Conservation (phyloP, 2,329 filamentous ascomycete species). For the Karstenula rhodostoma region DNA sequence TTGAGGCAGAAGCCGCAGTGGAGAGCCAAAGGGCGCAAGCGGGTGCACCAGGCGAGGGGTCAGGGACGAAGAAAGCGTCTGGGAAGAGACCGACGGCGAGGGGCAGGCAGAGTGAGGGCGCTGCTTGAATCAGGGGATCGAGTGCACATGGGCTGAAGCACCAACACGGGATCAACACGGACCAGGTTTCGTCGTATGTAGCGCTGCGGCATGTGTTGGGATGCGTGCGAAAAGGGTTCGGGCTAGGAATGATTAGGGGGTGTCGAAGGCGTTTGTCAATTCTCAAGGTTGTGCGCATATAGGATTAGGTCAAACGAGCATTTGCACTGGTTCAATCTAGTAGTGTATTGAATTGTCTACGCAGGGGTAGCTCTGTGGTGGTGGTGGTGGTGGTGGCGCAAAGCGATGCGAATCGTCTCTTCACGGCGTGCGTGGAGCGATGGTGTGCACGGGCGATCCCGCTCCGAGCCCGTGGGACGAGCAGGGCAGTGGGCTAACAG, state of each 20-base stretch:
- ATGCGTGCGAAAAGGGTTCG: background rate
- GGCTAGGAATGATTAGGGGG: background rate
- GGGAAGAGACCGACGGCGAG: slow-evolving; percentile 22
- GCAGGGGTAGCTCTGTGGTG: background rate
- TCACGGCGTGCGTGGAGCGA: background rate
- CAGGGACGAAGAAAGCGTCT: slow-evolving; percentile 13
- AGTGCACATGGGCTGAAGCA: background rate
- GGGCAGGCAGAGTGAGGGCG: slow-evolving; percentile 16
- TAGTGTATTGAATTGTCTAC: background rate
- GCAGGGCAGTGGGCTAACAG: too few species aligned
- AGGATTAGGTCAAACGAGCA: background rate
- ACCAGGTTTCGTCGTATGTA: background rate
- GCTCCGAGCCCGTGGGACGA: background rate
- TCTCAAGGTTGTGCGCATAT: too few species aligned
- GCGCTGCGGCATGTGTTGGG: background rate
- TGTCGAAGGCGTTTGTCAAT: too few species aligned
- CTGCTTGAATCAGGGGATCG: background rate
- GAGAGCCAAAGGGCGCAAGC: slow-evolving; percentile 32
- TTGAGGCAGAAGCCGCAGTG: slow-evolving; percentile 47
- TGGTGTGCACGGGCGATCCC: background rate
- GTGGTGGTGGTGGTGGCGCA: background rate
- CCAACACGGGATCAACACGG: too few species aligned
- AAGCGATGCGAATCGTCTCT: too few species aligned
- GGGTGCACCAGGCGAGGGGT: slow-evolving; percentile 10
- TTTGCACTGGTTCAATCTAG: background rate